Base-by-base conservation (phyloP, 2,329 filamentous ascomycete species). In the Arthrobotrys megalospora region DNA sequence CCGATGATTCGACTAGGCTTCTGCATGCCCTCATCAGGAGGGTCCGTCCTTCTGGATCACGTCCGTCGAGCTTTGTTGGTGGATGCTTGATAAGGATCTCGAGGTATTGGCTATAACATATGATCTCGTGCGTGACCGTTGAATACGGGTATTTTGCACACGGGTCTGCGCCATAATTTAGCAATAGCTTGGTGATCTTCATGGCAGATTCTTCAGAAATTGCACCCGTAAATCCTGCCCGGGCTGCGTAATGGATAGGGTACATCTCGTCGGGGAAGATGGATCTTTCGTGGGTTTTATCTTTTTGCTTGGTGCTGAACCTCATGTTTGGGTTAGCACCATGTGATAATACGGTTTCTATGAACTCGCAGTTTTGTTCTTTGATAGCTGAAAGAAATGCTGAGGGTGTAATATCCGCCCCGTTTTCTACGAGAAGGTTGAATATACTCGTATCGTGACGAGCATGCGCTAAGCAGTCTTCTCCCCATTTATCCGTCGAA, bases 341-440 rank as follows among this genome's bases (percentile, higher is more conserved):
- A n/a, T 21, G 6, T 38, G 14, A 19, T 16, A 67, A n/a, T 16
- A 67, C 11, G 19, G 16, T 41, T 34, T 55, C 47, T 16, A 67
- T 16, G 1, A 67, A 41, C 14, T 67, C 64, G n/a, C 24, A 41
- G n/a, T 19, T 41, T 12, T 19, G 32, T 6, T 55, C 45, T 28
- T 6, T 12, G 14, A 67, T 55, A 7, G 64, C 64, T 43, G n/a
- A 8, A 28, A 32, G n/a, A 28, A 67, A 24, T 28, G 45, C 64
- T 28, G n/a, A n/a, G 5, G 60, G 60, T 32, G 60, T 48, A 21
- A 64, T 48, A 64, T 64, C 21, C 19, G 41, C 60, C 19, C 60
- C 60, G 16, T 34, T 6, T 34, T 64, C 5, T 6, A 64, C 14
- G 16, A 64, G 11, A 7, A 64, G 6, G 6, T 48, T 19, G 28